These are phyloP conservation scores for Prinsepia uniflora DNA, from an alignment of 306 rosid genomes.

Conservation along the genomic window DNA sequence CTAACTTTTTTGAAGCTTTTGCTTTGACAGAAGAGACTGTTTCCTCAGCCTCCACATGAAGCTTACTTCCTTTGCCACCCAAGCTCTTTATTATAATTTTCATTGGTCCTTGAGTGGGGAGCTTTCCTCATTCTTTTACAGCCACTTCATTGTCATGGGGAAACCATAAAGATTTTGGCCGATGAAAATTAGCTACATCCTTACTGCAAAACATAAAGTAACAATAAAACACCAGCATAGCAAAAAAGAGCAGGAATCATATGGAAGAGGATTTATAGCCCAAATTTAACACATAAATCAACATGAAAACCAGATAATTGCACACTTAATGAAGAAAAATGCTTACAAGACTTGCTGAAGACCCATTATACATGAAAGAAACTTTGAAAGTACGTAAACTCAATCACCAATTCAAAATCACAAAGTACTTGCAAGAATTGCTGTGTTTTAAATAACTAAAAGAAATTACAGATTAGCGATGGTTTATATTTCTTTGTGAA, in stretches of 20 bases:
- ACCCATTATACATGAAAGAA: no score
- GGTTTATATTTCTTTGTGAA: background rate
- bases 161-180: constrained; percentile 93
- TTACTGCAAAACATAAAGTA: constrained; percentile 50
- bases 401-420: constrained; percentile 4
- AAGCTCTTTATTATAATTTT: constrained; percentile 82
- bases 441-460: background rate
- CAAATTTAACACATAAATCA: constrained; percentile 1
- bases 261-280: background rate
- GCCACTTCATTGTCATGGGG: constrained; percentile 86
- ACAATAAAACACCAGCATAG: background rate
- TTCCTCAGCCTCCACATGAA: constrained; percentile 78
- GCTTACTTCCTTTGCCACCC: constrained; percentile 91
- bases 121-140: constrained; percentile 75
- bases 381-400: background rate
- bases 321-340: no score
- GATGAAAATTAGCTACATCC: constrained; percentile 94
- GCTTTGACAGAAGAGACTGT: constrained; percentile 69
- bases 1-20: constrained; percentile 94
- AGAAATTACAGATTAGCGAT: background rate
- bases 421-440: background rate
- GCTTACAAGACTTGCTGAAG: background rate
- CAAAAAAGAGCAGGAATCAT: constrained; percentile 25
- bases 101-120: constrained; percentile 73
- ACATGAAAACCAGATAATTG: background rate